Evolutionary conservation across 2,329 filamentous ascomycete species (phyloP), one percentile per base, ranked within the genome.

Genomic region (Chrysosporium queenslandicum): DNA sequence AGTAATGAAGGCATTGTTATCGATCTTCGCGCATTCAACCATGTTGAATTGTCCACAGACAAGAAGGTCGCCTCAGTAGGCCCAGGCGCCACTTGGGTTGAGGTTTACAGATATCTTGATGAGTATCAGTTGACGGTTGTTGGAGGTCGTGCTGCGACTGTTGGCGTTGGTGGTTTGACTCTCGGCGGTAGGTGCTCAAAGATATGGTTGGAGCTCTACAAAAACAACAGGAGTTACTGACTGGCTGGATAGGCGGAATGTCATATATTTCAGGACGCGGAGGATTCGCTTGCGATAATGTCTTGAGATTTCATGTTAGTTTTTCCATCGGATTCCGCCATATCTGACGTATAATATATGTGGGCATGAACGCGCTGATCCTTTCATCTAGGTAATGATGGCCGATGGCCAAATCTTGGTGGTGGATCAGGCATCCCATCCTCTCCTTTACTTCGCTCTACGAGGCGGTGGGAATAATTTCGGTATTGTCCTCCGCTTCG

Each of bases 361-460:
- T 34, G 12, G 27, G 9, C 8, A 34, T 34, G 11, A 23, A 36
- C 7, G 18, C 11, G 18, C 32, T 45, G 23, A 46, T 39, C 25
- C 16, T 27, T 18, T 16, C 20, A 21, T 2, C 14, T 49, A 58
- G 56, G 34, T 74, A 0, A 70, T 74, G 2, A 60, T 72, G 11
- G 70, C 71, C 0, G 62, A 68, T 50, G 72, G 72, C 0, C 56
- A 58, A 5, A 60, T 72, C 34, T 59, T 69, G 16, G 63, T 60
- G 2, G 67, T 67, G 0, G 76, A 63, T 30, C 50, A 53, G 6
- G 53, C 53, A 0, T 53, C 48, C 6, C 71, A 80, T 43, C 20
- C 61, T 0, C 74, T 77, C 41, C 64, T 77, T 2, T 77, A 75
- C 62, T 77, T 73, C 73, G 72, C 68, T 16, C 53, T 75, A 27